Base-by-base conservation (phyloP, 106 monocot species). In the Amphibolis antarctica region DNA sequence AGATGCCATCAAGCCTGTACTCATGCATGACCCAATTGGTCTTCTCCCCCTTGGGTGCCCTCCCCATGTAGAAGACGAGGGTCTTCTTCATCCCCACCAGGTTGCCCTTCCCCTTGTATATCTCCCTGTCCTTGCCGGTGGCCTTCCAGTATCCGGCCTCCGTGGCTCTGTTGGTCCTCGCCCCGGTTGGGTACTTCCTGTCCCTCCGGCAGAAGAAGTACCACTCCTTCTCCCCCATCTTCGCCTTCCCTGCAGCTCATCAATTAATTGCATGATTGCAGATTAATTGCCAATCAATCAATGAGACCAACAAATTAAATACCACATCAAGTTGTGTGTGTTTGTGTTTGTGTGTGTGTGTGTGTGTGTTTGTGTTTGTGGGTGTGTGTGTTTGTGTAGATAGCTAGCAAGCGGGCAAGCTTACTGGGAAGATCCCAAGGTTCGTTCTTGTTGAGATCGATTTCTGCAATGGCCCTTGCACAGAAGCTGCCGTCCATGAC, bases 381-480 rank as follows among this genome's bases (percentile, higher is more conserved):
- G n/a, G n/a, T n/a, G n/a, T n/a, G n/a, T n/a, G n/a, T n/a, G n/a
- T n/a, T n/a, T n/a, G n/a, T n/a, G n/a, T n/a, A n/a, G n/a, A n/a
- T n/a, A n/a, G 4, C 5, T 12, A 58, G 58, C 17, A 28, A 23
- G 23, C 51, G 5, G 46, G 28, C 14, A 36, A 60, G 28, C 67
- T 68, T 56, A 76, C 76, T 30, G 19, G 76, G 75, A 54, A 83
- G 67, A 53, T 83, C 79, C 83, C 83, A 83, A 1, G 83, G 83
- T 65, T 83, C 83, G 27, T 47, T 64, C 72, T 69, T 72, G 75
- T 79, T 76, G 28, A 83, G 53, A 28, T 83, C 83, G 10, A 68
- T 72, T 19, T 75, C 75, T 15, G 79, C 79, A 10, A 83, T 65
- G 46, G 72, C 79, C 60, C 28, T 65, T 2, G 79, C 44, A 29